Conservation (phyloP, 768 basidiomycete species). For the Pseudohyphozyma bogoriensis region DNA sequence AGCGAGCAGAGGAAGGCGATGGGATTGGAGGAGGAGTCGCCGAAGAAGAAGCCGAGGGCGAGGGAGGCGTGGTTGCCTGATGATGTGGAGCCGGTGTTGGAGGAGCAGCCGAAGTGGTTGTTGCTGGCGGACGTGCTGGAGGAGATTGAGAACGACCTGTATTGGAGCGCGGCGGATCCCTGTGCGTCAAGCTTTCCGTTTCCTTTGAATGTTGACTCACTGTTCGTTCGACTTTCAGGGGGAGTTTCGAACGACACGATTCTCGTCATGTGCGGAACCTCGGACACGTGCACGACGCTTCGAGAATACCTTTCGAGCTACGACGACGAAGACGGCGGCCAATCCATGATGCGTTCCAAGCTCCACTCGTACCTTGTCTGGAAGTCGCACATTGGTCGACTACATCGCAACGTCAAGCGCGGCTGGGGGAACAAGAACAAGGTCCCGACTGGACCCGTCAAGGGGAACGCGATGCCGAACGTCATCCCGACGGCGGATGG, state of each 20-base stretch:
- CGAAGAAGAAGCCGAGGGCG: conserved; percentile 6
- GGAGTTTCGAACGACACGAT: conserved; percentile 47
- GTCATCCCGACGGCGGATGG: not conserved
- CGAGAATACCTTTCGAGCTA: conserved; percentile 63
- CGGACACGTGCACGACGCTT: conserved; percentile 60
- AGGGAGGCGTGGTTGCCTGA: conserved; percentile 53
- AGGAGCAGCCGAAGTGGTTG: conserved; percentile 92
- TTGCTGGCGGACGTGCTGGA: conserved; percentile 71
- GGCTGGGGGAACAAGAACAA: conserved; percentile 30
- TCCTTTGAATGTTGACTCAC: conserved; percentile 24
- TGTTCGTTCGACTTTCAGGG: conserved; percentile 15
- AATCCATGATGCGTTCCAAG: conserved; percentile 13
- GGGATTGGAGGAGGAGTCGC: not conserved
- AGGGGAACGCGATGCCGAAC: conserved; percentile 1
- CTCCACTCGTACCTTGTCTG: conserved; percentile 66
- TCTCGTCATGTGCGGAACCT: conserved; percentile 78
- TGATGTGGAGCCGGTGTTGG: conserved; percentile 72
- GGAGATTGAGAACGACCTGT: conserved; percentile 79
- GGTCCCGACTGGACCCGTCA: conserved; percentile 5
- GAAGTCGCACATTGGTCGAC: no score
- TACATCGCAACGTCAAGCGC: conserved; percentile 40
- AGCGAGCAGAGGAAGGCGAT: not conserved
- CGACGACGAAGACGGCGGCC: conserved; percentile 19
- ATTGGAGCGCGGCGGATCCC: conserved; percentile 25
- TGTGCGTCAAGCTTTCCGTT: not conserved